A percentile compares a stretch with the other conserved stretches of the same genome.
These are phyloP conservation scores for Vicia villosa DNA, from an alignment of 306 rosid genomes.

Conservation along the genomic window DNA sequence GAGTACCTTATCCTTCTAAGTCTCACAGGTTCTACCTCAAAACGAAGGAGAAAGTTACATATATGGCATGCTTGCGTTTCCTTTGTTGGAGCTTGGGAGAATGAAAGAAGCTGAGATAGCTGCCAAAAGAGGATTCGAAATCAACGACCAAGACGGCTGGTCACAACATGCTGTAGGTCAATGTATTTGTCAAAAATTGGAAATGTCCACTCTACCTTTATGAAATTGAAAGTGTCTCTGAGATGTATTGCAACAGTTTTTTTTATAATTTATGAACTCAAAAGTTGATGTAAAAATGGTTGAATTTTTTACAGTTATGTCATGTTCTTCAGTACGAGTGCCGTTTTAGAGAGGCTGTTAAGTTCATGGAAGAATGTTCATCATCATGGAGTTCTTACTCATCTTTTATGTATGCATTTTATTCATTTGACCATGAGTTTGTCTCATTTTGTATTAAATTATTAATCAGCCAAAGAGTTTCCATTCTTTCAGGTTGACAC, in stretches of 20 bases:
- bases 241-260: conserved; percentile 8
- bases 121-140: conserved; percentile 68
- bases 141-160: conserved; percentile 75
- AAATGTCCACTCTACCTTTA: conserved; percentile 11
- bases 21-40: conserved; percentile 67
- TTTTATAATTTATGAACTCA: conserved; percentile 5
- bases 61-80: conserved; percentile 87
- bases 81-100: conserved; percentile 78
- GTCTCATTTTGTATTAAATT: conserved; percentile 23
- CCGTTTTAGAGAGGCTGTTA: conserved; percentile 75
- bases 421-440: conserved; percentile 15
- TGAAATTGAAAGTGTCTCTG: not conserved
- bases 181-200: conserved; percentile 12
- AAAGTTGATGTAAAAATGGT: conserved; percentile 15
- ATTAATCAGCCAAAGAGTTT: conserved; percentile 18
- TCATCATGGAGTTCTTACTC: conserved; percentile 64
- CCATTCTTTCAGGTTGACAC: conserved; percentile 73
- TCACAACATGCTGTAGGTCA: conserved; percentile 83
- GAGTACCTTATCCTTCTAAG: conserved; percentile 23
- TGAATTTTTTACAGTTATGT: conserved; percentile 65
- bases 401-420: conserved; percentile 66
- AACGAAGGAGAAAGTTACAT: conserved; percentile 69
- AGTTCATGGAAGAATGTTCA: conserved; percentile 83
- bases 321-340: conserved; percentile 85
- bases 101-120: conserved; percentile 86